A percentile compares a stretch with the other conserved stretches of the same genome.
phyloP scores from a whole-genome alignment of 495 filamentous ascomycete genomes.

The Hypoxylon trugodes region DNA sequence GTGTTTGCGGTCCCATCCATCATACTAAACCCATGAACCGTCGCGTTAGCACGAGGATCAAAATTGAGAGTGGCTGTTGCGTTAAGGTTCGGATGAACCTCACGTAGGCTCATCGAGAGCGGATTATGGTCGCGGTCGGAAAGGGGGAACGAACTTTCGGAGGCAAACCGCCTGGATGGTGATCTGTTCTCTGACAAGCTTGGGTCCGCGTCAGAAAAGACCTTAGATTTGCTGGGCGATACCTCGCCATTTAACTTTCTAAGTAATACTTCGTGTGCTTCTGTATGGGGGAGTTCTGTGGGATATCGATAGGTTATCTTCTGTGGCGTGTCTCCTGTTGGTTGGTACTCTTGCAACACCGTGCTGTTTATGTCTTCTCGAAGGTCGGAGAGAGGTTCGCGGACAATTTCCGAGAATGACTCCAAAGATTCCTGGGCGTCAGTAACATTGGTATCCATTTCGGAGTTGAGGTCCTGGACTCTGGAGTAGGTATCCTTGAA shows the following conservation, averaged over 20 bases:
- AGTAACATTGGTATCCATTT: conserved; percentile 64
- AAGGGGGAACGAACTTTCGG: conserved; percentile 20
- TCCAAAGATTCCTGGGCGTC: conserved; percentile 63
- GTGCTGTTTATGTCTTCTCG: conserved; percentile 68
- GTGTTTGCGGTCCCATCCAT: conserved; percentile 24
- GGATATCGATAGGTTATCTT: conserved; percentile 80
- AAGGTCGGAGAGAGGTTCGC: conserved; percentile 73
- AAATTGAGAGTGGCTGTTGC: conserved; percentile 37
- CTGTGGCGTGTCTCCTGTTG: conserved; percentile 86
- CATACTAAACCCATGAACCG: conserved; percentile 39
- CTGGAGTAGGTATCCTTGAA: conserved; percentile 69
- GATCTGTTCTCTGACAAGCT: conserved; percentile 33
- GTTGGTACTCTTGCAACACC: conserved; percentile 75
- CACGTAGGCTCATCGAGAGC: conserved; percentile 50
- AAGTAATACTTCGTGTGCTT: conserved; percentile 71
- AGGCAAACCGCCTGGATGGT: conserved; percentile 38
- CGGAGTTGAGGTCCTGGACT: conserved; percentile 68
- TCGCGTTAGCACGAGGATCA: conserved; percentile 44
- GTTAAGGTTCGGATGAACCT: conserved; percentile 56
- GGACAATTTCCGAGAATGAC: conserved; percentile 66
- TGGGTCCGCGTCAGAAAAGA: conserved; percentile 50
- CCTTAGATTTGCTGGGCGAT: conserved; percentile 44
- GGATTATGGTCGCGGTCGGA: conserved; percentile 24
- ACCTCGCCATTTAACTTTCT: conserved; percentile 60
- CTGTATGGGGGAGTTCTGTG: conserved; percentile 77